Conservation (phyloP, 1,139 yeast genomes). For the Suhomyces ambrosiae region DNA sequence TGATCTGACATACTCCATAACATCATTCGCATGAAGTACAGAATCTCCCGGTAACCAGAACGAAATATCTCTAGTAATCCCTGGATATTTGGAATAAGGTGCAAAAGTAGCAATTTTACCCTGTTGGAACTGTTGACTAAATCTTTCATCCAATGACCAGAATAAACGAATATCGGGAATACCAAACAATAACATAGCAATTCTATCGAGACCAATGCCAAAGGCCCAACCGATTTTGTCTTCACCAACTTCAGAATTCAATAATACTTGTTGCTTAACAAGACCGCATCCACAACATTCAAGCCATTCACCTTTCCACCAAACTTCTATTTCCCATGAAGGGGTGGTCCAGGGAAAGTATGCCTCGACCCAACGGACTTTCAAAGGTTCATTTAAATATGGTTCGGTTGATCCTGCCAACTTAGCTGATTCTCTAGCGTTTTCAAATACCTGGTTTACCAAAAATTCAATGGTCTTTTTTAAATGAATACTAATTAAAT, state of each 20-base stretch:
- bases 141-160: slow-evolving; percentile 87
- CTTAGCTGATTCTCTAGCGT: slow-evolving; percentile 68
- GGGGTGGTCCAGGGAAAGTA: slow-evolving; percentile 99
- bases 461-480: slow-evolving; percentile 83
- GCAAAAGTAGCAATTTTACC: slow-evolving; percentile 72
- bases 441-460: slow-evolving; percentile 80
- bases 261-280: slow-evolving; percentile 75
- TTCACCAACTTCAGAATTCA: slow-evolving; percentile 66
- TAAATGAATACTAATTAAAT: slow-evolving; percentile 72
- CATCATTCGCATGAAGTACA: slow-evolving; percentile 77
- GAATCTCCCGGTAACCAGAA: slow-evolving; percentile 73
- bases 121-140: slow-evolving; percentile 66
- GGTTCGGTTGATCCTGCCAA: slow-evolving; percentile 64
- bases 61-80: slow-evolving; percentile 82
- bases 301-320: slow-evolving; percentile 99
- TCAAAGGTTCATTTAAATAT: slow-evolving; percentile 72
- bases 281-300: slow-evolving; percentile 98
- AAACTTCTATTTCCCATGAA: slow-evolving; percentile 96
- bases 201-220: slow-evolving; percentile 92
- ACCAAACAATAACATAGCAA: slow-evolving; percentile 93
- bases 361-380: slow-evolving; percentile 93
- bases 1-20: slow-evolving; percentile 88
- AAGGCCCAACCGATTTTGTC: slow-evolving; percentile 92
- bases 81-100: slow-evolving; percentile 92
- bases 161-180: slow-evolving; percentile 93